Conservation (phyloP, 2,329 filamentous ascomycete genomes). For the Fusarium sp. region DNA sequence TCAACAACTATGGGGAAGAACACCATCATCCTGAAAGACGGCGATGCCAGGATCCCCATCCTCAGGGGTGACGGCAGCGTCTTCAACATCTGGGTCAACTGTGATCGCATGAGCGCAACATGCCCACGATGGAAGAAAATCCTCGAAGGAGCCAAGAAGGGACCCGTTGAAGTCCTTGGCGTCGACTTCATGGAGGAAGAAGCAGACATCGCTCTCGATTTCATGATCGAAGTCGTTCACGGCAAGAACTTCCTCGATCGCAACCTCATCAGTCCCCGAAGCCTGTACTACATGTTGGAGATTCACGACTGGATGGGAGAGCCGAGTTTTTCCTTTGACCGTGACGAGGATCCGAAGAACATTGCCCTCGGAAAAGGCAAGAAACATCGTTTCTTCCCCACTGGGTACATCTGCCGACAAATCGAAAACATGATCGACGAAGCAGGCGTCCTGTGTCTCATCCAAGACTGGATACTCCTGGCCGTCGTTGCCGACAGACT, state of each 20-base stretch:
- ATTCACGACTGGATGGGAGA: constrained; percentile 24
- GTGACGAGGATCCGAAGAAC: not conserved
- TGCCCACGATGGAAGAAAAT: constrained; percentile 13
- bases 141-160: not conserved
- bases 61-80: not conserved
- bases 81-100: constrained; percentile 8
- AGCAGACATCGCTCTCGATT: constrained; percentile 11
- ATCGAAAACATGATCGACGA: constrained; percentile 9
- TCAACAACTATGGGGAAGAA: not conserved
- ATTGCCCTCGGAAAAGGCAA: not conserved
- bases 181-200: constrained; percentile 4
- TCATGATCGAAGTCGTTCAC: constrained; percentile 22
- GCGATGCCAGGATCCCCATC: not conserved
- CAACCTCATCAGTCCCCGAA: constrained; percentile 8
- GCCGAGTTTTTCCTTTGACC: not conserved
- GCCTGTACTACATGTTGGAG: constrained; percentile 34
- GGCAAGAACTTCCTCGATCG: not conserved
- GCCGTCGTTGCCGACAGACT: constrained; percentile 30
- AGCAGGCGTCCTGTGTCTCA: constrained; percentile 7
- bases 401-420: not conserved
- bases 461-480: constrained; percentile 36
- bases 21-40: too few relatives aligned
- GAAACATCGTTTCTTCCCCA: constrained; percentile 12
- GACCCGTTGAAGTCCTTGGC: not conserved
- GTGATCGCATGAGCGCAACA: constrained; percentile 11